phyloP scores from a whole-genome alignment of 495 filamentous ascomycete genomes.

The Annulohypoxylon moriforme region DNA sequence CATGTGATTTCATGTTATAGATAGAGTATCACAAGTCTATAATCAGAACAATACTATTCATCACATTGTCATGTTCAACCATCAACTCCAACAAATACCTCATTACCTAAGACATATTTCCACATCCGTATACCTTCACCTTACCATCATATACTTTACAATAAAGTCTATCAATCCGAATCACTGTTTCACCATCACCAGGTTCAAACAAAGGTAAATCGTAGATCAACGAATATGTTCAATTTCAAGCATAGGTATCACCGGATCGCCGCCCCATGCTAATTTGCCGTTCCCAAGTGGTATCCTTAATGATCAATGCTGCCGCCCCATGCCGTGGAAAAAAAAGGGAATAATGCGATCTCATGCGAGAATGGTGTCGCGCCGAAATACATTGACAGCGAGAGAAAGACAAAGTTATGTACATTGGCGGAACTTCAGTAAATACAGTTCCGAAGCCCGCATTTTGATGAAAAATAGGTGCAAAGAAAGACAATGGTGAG shows the following conservation, averaged over 20 bases:
- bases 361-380: constrained; percentile 25
- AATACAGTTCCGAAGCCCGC: constrained; percentile 4
- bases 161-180: background rate
- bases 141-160: background rate
- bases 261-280: constrained; percentile 46
- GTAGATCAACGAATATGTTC: constrained; percentile 29
- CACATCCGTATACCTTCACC: background rate
- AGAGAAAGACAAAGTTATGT: constrained; percentile 54
- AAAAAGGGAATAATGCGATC: constrained; percentile 27
- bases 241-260: constrained; percentile 38
- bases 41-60: background rate
- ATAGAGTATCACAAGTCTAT: background rate
- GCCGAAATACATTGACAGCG: constrained; percentile 34
- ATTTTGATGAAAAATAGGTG: constrained; percentile 30
- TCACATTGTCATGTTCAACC: background rate
- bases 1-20: no score
- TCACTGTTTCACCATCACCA: background rate
- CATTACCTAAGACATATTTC: background rate
- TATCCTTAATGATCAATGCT: constrained; percentile 47
- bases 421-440: constrained; percentile 43
- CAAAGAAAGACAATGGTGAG: constrained; percentile 34
- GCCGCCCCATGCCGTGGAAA: constrained; percentile 40
- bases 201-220: constrained; percentile 18
- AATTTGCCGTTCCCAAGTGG: constrained; percentile 47
- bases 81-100: background rate